These are phyloP conservation scores for Penicillium robsamsonii DNA, from an alignment of 495 filamentous ascomycete species.

Conservation along the genomic window DNA sequence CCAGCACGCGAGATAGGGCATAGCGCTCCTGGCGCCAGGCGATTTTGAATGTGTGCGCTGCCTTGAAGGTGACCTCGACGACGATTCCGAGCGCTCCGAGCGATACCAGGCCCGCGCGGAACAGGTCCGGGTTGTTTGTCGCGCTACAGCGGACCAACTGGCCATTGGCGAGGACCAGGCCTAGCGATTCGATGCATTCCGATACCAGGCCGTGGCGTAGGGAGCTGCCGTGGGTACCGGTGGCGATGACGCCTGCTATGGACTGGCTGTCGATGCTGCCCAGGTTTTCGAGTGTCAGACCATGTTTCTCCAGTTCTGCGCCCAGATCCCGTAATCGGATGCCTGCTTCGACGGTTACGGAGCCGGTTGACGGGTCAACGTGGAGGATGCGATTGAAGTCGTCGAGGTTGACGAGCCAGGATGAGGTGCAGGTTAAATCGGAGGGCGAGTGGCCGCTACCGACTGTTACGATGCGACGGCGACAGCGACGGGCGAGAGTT, in stretches of 20 bases:
- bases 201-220: slow-evolving; percentile 80
- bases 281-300: slow-evolving; percentile 80
- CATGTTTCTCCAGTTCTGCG: slow-evolving; percentile 63
- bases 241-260: slow-evolving; percentile 88
- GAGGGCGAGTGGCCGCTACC: slow-evolving; percentile 91
- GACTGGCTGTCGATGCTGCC: slow-evolving; percentile 95
- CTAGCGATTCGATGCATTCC: slow-evolving; percentile 66
- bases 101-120: slow-evolving; percentile 82
- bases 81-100: slow-evolving; percentile 90
- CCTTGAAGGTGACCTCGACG: slow-evolving; percentile 80
- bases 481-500: slow-evolving; percentile 74
- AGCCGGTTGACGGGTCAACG: slow-evolving; percentile 59
- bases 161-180: slow-evolving; percentile 81
- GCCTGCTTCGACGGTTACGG: slow-evolving; percentile 78
- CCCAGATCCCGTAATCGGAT: slow-evolving; percentile 75
- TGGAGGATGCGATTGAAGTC: slow-evolving; percentile 68
- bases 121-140: slow-evolving; percentile 69
- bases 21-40: slow-evolving; percentile 82
- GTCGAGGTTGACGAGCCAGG: slow-evolving; percentile 94
- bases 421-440: slow-evolving; percentile 88
- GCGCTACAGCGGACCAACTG: slow-evolving; percentile 70
- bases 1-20: slow-evolving; percentile 61
- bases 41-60: slow-evolving; percentile 72
- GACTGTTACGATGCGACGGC: slow-evolving; percentile 73
- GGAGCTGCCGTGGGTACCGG: slow-evolving; percentile 89